These are phyloP conservation scores for Arthrinium phaeospermum DNA, from an alignment of 2,329 filamentous ascomycete genomes.

Conservation along the genomic window DNA sequence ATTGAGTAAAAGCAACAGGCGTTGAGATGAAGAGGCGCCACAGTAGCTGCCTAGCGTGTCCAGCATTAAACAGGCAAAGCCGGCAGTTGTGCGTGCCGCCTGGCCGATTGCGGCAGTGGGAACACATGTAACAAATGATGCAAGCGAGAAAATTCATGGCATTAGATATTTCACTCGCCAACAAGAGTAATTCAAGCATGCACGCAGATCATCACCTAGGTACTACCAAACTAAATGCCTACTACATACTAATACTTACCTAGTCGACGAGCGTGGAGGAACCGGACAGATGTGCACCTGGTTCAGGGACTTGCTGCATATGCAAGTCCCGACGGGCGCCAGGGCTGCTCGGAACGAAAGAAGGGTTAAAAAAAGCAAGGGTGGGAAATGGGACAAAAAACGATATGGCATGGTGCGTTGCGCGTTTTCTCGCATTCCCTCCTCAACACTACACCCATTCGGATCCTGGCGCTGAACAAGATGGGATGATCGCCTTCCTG, in stretches of 20 bases:
- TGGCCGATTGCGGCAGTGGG: neutral
- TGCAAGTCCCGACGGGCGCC: conserved; percentile 5
- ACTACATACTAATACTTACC: no score
- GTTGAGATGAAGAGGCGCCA: conserved; percentile 2
- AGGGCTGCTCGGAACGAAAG: conserved; percentile 4
- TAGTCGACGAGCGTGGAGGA: neutral
- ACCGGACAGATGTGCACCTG: conserved; percentile 4
- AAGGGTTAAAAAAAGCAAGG: neutral
- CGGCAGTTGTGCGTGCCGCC: neutral
- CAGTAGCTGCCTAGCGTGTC: neutral
- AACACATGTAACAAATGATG: neutral
- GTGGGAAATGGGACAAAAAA: neutral
- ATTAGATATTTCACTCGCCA: no score
- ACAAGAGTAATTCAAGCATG: no score
- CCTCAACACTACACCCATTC: neutral
- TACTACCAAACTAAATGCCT: no score
- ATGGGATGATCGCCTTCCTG: conserved; percentile 15
- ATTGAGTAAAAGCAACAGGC: neutral
- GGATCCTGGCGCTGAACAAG: neutral
- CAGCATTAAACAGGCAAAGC: neutral
- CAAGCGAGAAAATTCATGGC: neutral
- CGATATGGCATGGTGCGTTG: neutral
- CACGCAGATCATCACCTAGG: no score
- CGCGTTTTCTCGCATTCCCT: neutral
- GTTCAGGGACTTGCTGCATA: conserved; percentile 17